Evolutionary conservation across 495 filamentous ascomycete species (phyloP), one percentile per base, ranked within the genome.

Genomic region (Daldinia caldariorum): DNA sequence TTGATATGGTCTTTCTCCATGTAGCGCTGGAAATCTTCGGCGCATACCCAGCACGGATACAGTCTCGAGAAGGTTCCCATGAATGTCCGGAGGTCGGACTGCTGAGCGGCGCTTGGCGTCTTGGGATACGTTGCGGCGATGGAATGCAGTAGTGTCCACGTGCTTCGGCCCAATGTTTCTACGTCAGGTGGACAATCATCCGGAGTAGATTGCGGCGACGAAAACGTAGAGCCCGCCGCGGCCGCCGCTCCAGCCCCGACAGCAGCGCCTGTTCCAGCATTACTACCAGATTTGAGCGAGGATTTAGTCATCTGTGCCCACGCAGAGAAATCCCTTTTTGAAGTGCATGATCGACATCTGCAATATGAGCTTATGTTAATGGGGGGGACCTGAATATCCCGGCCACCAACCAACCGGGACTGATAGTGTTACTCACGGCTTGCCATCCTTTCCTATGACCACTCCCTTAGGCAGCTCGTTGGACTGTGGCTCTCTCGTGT

Each of bases 21-120:
- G 87, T 94, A 98, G 0, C 63, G 72, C 79, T 88, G 90, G 78
- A 99, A 97, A 74, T 97, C 96, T 67, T 93, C 91, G 41, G 93
- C 96, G 79, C 95, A 99, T 7, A 89, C 85, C 92, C 93, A 96
- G 83, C 95, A 99, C 32, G 95, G 95, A 69, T 99, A 99, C 4
- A 98, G 77, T 61, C 88, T 88, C 20, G 90, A 86, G 77, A 99
- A 97, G 0, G 92, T 78, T 20, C 79, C 77, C 71, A 99, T 85
- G 79, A 99, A 98, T n/a, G 84, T 82, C 58, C 79, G 82, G 79
- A 95, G 90, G 58, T 97, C 89, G 4, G 77, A 75, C 74, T 97
- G 93, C 67, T 96, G 84, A 12, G 80, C 76, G 7, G 82, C 72
- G 0, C 89, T 83, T 0, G 95, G 92, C 3, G 72, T 72, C 0